Evolutionary conservation across 2,329 filamentous ascomycete species (phyloP).

Genomic region (Pseudogymnoascus sp.): DNA sequence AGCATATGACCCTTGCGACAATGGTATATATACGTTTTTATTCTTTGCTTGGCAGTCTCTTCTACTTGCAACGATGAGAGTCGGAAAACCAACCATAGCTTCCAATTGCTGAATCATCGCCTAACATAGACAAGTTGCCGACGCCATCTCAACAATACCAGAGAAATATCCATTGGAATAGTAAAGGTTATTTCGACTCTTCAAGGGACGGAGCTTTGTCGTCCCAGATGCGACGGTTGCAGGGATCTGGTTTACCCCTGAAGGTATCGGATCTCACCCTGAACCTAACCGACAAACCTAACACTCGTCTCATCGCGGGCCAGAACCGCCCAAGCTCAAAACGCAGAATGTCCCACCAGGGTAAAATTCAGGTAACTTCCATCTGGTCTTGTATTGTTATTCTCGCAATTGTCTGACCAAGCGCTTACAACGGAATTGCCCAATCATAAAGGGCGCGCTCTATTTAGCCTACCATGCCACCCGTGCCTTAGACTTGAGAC

Average conservation of each 20-base stretch:
- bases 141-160: background rate
- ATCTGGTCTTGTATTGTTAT: background rate
- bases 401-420: background rate
- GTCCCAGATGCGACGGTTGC: background rate
- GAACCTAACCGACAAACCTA: background rate
- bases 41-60: background rate
- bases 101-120: background rate
- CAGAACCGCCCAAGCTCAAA: conserved; percentile 6
- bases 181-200: background rate
- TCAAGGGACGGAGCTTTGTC: background rate
- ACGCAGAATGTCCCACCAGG: conserved; percentile 2
- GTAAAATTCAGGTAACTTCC: background rate
- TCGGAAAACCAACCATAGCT: background rate
- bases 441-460: background rate
- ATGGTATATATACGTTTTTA: background rate
- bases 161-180: background rate
- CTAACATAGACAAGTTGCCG: background rate
- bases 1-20: background rate
- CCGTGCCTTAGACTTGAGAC: background rate
- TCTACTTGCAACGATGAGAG: background rate
- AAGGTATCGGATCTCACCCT: conserved; percentile 2
- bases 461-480: background rate
- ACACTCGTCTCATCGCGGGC: background rate
- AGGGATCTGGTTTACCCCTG: background rate
- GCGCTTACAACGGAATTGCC: background rate